Conservation (phyloP, 2,329 filamentous ascomycete species). For the Fusarium foetens region DNA sequence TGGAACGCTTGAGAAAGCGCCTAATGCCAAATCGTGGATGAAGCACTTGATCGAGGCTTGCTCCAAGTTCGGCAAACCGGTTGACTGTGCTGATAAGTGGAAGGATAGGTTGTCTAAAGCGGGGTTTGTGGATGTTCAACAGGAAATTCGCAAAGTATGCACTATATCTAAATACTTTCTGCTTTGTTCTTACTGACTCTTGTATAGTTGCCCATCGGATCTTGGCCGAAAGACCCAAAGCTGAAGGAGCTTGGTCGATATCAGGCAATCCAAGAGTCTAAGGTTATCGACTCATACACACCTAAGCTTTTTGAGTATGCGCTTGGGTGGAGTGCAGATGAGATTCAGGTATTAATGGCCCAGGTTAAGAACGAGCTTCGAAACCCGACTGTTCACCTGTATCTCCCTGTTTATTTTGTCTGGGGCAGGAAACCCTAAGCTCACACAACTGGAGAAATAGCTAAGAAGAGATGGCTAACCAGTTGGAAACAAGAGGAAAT, state of each 20-base stretch:
- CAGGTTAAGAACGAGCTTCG: conserved; percentile 30
- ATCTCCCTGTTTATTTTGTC: conserved; percentile 22
- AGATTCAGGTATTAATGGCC: conserved; percentile 30
- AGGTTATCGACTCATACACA: conserved; percentile 28
- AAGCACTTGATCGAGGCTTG: conserved; percentile 3
- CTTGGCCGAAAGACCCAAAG: conserved; percentile 17
- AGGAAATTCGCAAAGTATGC: conserved; percentile 6
- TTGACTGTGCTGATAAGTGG: conserved; percentile 9
- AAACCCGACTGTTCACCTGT: conserved; percentile 27
- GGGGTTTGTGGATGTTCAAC: conserved; percentile 13
- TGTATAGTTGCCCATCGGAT: conserved; percentile 23
- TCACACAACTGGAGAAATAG: too few species aligned
- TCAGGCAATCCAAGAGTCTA: conserved; percentile 17
- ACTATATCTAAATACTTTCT: too few species aligned
- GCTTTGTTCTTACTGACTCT: too few species aligned
- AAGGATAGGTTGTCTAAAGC: not conserved
- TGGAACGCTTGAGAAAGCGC: conserved; percentile 5
- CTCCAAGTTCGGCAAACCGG: conserved; percentile 19
- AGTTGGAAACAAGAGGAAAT: too few species aligned
- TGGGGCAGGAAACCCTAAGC: conserved; percentile 28
- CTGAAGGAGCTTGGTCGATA: conserved; percentile 27
- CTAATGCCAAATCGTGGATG: conserved; percentile 10
- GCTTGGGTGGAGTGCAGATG: conserved; percentile 24
- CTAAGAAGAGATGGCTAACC: too few species aligned
- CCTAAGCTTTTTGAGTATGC: conserved; percentile 23